These are phyloP conservation scores for Leishmania aethiopica DNA, from an alignment of 208 protist genomes.

Conservation along the genomic window DNA sequence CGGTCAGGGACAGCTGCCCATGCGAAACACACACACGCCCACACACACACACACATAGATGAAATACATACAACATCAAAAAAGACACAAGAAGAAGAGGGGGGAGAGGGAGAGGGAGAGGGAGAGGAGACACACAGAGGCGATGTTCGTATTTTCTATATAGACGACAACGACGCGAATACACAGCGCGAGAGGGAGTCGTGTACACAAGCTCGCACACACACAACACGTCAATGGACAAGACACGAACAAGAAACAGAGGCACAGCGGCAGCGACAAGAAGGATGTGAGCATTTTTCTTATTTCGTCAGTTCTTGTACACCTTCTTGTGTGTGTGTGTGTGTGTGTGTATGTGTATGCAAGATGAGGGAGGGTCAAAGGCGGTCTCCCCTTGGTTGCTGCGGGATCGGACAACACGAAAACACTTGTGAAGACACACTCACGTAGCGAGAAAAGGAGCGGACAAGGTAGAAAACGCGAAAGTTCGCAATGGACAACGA, in stretches of 20 bases:
- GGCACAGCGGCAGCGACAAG: neutral
- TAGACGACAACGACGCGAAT: too few relatives aligned
- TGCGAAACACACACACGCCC: neutral
- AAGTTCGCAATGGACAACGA: neutral
- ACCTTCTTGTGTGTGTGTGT: too few relatives aligned
- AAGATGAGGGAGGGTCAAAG: neutral
- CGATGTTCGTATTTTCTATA: neutral
- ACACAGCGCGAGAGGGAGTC: neutral
- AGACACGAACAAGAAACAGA: neutral
- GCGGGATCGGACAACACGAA: neutral
- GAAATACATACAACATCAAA: neutral
- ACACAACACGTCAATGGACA: too few relatives aligned
- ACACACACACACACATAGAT: constrained; percentile 7
- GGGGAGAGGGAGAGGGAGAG: neutral
- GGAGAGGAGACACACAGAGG: neutral
- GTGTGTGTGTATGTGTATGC: too few relatives aligned
- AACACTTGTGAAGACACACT: neutral
- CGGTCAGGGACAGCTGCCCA: neutral
- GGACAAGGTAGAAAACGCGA: neutral
- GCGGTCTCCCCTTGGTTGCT: neutral
- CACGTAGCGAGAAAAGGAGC: neutral
- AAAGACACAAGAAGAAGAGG: neutral
- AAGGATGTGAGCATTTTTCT: neutral
- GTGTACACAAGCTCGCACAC: neutral
- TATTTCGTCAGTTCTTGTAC: too few relatives aligned